These are phyloP conservation scores for Verticillium nonalfalfae DNA, from an alignment of 2,329 filamentous ascomycete genomes.

Conservation along the genomic window DNA sequence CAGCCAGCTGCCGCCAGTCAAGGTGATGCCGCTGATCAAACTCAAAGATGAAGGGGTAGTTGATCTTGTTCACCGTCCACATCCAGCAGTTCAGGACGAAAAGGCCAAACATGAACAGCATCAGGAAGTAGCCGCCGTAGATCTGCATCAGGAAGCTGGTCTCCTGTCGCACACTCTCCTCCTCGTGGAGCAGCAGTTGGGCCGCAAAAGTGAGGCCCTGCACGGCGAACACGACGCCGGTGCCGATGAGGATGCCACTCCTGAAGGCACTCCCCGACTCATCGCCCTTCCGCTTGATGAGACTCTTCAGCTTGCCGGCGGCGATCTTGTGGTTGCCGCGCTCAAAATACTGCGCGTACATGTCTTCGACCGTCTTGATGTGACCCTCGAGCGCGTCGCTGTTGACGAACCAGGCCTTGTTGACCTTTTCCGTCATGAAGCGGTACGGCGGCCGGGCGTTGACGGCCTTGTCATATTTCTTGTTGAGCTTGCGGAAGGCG, in stretches of 20 bases:
- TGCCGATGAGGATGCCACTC: constrained; percentile 61
- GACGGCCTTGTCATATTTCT: constrained; percentile 94
- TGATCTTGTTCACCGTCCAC: constrained; percentile 82
- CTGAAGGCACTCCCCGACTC: constrained; percentile 53
- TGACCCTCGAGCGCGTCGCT: constrained; percentile 79
- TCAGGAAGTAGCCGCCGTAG: constrained; percentile 87
- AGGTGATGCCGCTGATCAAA: constrained; percentile 81
- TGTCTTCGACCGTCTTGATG: constrained; percentile 75
- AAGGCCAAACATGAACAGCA: constrained; percentile 71
- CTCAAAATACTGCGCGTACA: constrained; percentile 94
- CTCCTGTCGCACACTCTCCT: constrained; percentile 39
- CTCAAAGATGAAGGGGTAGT: constrained; percentile 96
- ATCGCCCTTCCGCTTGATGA: constrained; percentile 51
- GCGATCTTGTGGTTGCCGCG: constrained; percentile 89
- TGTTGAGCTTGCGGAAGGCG: constrained; percentile 95
- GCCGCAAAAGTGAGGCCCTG: constrained; percentile 59
- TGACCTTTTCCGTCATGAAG: constrained; percentile 90
- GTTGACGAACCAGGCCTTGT: constrained; percentile 83
- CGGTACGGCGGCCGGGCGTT: constrained; percentile 69
- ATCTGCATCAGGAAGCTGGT: constrained; percentile 76
- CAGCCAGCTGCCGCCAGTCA: constrained; percentile 82
- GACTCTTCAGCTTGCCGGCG: constrained; percentile 74
- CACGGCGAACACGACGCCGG: constrained; percentile 58
- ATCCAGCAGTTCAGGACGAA: constrained; percentile 81
- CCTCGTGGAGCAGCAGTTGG: constrained; percentile 42